Evolutionary conservation across 176 grass and related monocot species (phyloP).

Genomic region (maize (Zea mays)): Zm-B73-REFERENCE-NAM-5.0 NC_050099.1:186664501-186665000

Average conservation of each 20-base stretch:
- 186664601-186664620: conserved; percentile 89
- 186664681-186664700: conserved; percentile 14
- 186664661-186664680: conserved; percentile 36
- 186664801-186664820: conserved; percentile 88
- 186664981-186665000: conserved; percentile 75
- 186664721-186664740: conserved; percentile 11
- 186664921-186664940: conserved; percentile 30
- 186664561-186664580: conserved; percentile 69
- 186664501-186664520: too few relatives aligned
- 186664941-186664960: conserved; percentile 91
- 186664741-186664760: conserved; percentile 19
- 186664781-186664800: conserved; percentile 82
- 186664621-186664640: conserved; percentile 76
- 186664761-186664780: conserved; percentile 88
- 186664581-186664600: conserved; percentile 78
- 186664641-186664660: conserved; percentile 91
- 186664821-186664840: conserved; percentile 98
- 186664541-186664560: not conserved
- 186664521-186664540: too few relatives aligned
- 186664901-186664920: conserved; percentile 1
- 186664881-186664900: not conserved
- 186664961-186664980: conserved; percentile 60
- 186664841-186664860: conserved; percentile 40
- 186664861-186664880: conserved; percentile 29
- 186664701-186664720: conserved; percentile 20